Conservation (phyloP, 164 flowering plant genomes). For the Piper betle region DNA sequence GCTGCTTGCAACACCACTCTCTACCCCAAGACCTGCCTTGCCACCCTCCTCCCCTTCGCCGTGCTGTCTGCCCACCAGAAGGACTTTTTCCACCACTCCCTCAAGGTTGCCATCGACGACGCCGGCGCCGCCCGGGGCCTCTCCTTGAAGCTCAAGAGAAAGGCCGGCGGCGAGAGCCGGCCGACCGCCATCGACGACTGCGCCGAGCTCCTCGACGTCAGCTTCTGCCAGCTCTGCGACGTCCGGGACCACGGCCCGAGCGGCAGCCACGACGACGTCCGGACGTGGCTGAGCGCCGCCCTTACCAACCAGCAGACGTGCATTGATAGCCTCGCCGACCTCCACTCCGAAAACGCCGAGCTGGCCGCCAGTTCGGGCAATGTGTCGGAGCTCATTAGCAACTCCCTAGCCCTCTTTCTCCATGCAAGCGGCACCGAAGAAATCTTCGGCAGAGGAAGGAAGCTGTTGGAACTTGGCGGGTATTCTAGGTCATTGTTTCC, state of each 20-base stretch:
- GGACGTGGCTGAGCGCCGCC: conserved; percentile 30
- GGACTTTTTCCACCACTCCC: conserved; percentile 13
- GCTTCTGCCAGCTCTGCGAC: conserved; percentile 7
- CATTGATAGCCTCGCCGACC: conserved; percentile 12
- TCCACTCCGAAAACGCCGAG: conserved; percentile 1
- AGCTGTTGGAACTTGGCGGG: conserved; percentile 1
- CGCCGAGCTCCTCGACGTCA: conserved; percentile 17
- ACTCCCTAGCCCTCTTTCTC: conserved; percentile 14
- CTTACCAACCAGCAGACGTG: conserved; percentile 27
- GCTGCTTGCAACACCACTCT: conserved; percentile 16
- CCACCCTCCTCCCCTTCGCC: conserved; percentile 4
- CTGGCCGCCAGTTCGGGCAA: conserved; percentile 1
- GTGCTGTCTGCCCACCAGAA: background rate
- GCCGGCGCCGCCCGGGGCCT: conserved; percentile 5
- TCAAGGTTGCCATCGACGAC: conserved; percentile 5
- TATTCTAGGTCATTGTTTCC: conserved; percentile 11
- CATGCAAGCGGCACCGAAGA: background rate
- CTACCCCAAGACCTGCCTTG: conserved; percentile 10
- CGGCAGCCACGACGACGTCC: conserved; percentile 15
- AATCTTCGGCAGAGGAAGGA: background rate
- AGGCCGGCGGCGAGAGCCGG: background rate
- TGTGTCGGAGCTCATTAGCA: conserved; percentile 13
- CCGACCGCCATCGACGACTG: conserved; percentile 17
- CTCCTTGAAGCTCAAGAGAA: conserved; percentile 4
- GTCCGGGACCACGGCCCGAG: conserved; percentile 2